phyloP scores from a whole-genome alignment of 257 asterid species.

The Parsonsia alboflavescens region DNA sequence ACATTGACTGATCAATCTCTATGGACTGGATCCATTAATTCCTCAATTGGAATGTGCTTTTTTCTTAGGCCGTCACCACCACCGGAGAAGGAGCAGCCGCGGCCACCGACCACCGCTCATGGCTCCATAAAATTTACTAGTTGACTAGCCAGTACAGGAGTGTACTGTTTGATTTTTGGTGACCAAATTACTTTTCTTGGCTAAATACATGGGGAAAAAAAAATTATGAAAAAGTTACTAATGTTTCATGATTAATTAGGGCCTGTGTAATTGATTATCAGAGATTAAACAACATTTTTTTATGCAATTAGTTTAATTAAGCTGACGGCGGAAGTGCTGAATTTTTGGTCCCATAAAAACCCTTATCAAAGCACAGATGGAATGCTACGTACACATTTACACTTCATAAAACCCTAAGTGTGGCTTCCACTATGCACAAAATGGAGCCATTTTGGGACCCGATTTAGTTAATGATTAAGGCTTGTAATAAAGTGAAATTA shows the following conservation, averaged over 20 bases:
- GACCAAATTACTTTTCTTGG: not conserved
- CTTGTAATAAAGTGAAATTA: slow-evolving; percentile 37
- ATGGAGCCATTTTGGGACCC: slow-evolving; percentile 42
- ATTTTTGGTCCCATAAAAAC: slow-evolving; percentile 49
- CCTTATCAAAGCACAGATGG: slow-evolving; percentile 21
- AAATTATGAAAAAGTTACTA: not conserved
- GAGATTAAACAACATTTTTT: slow-evolving; percentile 19
- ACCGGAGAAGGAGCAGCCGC: slow-evolving; percentile 8
- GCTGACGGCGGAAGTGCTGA: slow-evolving; percentile 72
- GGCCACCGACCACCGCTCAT: slow-evolving; percentile 7
- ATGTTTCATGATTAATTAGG: slow-evolving; percentile 29
- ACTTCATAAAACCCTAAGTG: slow-evolving; percentile 26
- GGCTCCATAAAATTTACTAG: slow-evolving; percentile 17
- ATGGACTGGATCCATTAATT: slow-evolving; percentile 4
- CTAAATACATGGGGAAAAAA: not conserved
- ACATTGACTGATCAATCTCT: slow-evolving; percentile 30
- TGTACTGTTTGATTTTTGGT: not conserved
- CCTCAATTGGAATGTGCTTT: slow-evolving; percentile 5
- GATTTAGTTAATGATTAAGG: slow-evolving; percentile 46
- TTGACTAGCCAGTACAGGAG: not conserved
- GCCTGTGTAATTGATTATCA: slow-evolving; percentile 26
- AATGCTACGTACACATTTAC: slow-evolving; percentile 10
- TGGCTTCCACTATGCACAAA: slow-evolving; percentile 37
- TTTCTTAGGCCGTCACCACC: slow-evolving; percentile 5
- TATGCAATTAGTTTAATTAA: slow-evolving; percentile 25